A percentile compares a stretch with the other conserved stretches of the same genome.
Conservation (phyloP, 192 early-diverging fungal genomes). For the Coemansia sp. region DNA sequence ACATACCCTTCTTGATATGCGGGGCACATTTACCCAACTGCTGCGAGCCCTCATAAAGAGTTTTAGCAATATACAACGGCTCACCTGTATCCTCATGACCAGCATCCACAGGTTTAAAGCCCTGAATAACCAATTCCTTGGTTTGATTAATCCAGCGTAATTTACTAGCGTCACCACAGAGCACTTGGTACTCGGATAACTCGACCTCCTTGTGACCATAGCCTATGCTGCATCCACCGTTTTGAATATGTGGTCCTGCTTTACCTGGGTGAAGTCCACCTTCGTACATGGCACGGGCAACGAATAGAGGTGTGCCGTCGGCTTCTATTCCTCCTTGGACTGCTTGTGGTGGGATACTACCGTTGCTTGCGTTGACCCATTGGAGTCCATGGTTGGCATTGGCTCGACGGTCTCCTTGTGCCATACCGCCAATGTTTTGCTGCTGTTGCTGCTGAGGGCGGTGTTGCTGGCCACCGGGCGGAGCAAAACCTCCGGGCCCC, state of each 20-base stretch:
- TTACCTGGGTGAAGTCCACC: slow-evolving; percentile 51
- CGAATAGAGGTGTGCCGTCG: slow-evolving; percentile 56
- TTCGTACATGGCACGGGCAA: slow-evolving; percentile 52
- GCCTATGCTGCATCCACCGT: slow-evolving; percentile 48
- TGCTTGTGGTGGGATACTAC: slow-evolving; percentile 46
- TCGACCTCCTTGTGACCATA: slow-evolving; percentile 55
- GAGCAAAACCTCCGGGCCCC: too few relatives aligned
- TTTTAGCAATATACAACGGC: slow-evolving; percentile 49
- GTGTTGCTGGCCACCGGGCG: too few relatives aligned
- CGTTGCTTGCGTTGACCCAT: slow-evolving; percentile 31
- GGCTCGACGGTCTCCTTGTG: too few relatives aligned
- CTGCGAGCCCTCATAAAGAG: slow-evolving; percentile 42
- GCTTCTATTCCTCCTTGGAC: slow-evolving; percentile 57
- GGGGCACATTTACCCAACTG: slow-evolving; percentile 50
- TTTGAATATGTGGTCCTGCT: slow-evolving; percentile 37
- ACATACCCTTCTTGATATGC: slow-evolving; percentile 49
- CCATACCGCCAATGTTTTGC: too few relatives aligned
- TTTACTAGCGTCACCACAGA: slow-evolving; percentile 56
- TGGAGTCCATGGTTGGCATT: slow-evolving; percentile 12
- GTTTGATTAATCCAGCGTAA: slow-evolving; percentile 53
- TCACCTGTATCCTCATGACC: slow-evolving; percentile 45
- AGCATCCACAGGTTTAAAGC: slow-evolving; percentile 23
- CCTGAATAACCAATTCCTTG: slow-evolving; percentile 35
- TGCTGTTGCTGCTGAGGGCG: too few relatives aligned
- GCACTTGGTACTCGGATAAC: slow-evolving; percentile 54